Evolutionary conservation across 2,329 filamentous ascomycete genomes (phyloP).

Genomic region (Sordariomycetes sp.): DNA sequence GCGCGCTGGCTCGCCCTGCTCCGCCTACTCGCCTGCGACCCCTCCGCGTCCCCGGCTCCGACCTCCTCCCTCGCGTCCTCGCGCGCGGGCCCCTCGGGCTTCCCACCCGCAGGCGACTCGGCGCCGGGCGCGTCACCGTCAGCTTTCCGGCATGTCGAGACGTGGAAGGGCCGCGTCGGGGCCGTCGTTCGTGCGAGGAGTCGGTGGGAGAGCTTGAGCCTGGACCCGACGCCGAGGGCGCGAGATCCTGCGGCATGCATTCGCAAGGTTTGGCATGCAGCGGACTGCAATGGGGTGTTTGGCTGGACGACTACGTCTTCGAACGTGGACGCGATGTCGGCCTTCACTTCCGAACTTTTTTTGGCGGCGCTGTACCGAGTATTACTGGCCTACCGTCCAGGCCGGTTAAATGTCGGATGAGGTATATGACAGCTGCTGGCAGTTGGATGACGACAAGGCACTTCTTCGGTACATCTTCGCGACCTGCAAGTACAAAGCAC

Average conservation of each 20-base stretch:
- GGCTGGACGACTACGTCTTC: neutral
- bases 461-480: too few relatives aligned
- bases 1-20: conserved; percentile 8
- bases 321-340: neutral
- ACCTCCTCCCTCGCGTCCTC: neutral
- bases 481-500: neutral
- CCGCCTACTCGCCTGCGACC: conserved; percentile 3
- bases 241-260: conserved; percentile 14
- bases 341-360: neutral
- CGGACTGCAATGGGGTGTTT: conserved; percentile 9
- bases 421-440: neutral
- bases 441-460: neutral
- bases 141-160: conserved; percentile 6
- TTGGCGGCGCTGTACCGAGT: neutral
- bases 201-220: conserved; percentile 6
- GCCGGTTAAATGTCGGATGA: neutral
- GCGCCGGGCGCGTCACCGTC: conserved; percentile 7
- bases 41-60: neutral
- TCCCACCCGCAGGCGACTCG: conserved; percentile 8
- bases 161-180: conserved; percentile 8
- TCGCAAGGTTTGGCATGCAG: conserved; percentile 8
- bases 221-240: conserved; percentile 10
- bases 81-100: conserved; percentile 8
- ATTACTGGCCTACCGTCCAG: neutral
- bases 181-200: conserved; percentile 3